Base-by-base conservation (phyloP, 2,329 filamentous ascomycete genomes). In the Beauveria brongniartii region DNA sequence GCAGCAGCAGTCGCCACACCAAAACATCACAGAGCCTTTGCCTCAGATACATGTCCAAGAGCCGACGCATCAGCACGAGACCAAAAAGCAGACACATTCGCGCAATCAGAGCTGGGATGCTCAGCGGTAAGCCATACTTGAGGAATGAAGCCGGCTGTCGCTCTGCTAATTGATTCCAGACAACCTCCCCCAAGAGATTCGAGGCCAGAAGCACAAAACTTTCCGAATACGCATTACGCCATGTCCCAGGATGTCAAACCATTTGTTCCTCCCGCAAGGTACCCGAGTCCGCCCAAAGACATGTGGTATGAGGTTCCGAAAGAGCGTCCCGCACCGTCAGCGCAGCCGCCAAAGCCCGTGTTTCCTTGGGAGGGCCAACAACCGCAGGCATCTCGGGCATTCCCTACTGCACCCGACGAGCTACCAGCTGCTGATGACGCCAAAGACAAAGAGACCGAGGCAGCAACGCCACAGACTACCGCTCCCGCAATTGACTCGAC, bases 321-420 rank as follows among this genome's bases (percentile, higher is more conserved):
- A 64, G 81, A 83, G 62, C 78, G 78, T 20, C 84, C 84, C 24
- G 80, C 84, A 53, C 77, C 73, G 26, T 68, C 69, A n/a, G 66
- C 81, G 48, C 78, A 86, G 65, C 82, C 77, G 63, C 82, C 86
- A 16, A 81, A 82, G 53, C 81, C 86, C 3, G 87, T 97, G 54
- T 99, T 99, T 72, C 94, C 94, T 0, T 99, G 94, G 94, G 94
- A 99, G 73, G 75, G 74, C 47, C 77, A 86, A 62, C 83, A 83
- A 63, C 81, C 87, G 14, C 84, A 79, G 67, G 76, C 85, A 5
- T 77, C 83, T 14, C 84, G 90, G 65, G 80, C 86, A 14, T 94
- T 92, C 68, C 65, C 61, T 28, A 48, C 55, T 26, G 63, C 64
- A 28, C 63, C 59, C 37, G n/a, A 26, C 30, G 59, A 66, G 41